Evolutionary conservation across 306 rosid species (phyloP), one percentile per base, ranked within the genome.

Genomic region (Dalbergia oliveri): DNA sequence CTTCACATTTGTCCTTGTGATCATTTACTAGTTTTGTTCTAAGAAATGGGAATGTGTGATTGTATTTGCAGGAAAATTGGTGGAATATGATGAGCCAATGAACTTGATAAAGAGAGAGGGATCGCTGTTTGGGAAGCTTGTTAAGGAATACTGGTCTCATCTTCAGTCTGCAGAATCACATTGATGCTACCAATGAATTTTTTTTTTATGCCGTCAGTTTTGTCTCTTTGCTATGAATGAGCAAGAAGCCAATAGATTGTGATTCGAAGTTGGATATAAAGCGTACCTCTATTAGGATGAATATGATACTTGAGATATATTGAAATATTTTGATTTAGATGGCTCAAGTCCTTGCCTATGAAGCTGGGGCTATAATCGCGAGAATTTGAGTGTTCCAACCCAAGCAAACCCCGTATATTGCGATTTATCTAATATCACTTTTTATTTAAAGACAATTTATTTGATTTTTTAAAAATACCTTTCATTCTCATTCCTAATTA

Each of bases 91-190:
- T 59, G 95, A 90, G 67, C 97, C 95, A 15, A 75, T 59, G 88
- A 85, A 56, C 39, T 73, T 90, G 54, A 89, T 90, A 87, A 87
- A 88, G 79, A 88, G 72, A 45, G 94, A 89, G 80, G 91, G 73
- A 31, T 93, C 95, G 1, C 66, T 93, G 61, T 92, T 90, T 9
- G 85, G 86, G 50, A 63, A 88, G 77, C 89, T 92, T 73, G 97
- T 92, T 5, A 85, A 89, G 66, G 96, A 93, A 79, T 93, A 90
- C 76, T 89, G 93, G 91, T 93, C 97, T 66, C 93, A 86, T 85
- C 76, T 88, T 69, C 88, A 87, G 49, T 82, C 89, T 44, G 86
- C 87, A 69, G 83, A 84, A 73, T 89, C 83, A 6, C 83, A 80
- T 67, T 90, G 84, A 87, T 33, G 10, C 18, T 54, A 6, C 13